phyloP scores from a whole-genome alignment of 1,139 yeast genomes.

The Saccharomyces hybrid region DNA sequence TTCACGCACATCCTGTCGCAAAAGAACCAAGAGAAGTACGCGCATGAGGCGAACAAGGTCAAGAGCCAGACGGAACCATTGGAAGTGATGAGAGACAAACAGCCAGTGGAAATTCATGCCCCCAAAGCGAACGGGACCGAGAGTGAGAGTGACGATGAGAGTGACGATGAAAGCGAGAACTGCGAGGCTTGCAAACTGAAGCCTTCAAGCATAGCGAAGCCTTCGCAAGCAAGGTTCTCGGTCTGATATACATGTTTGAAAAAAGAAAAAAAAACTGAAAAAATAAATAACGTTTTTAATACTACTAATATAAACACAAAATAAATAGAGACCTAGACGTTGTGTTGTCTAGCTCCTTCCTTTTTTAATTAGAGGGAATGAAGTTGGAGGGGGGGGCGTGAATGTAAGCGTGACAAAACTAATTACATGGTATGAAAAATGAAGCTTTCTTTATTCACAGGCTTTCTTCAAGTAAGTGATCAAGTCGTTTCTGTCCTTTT shows the following conservation, averaged over 20 bases:
- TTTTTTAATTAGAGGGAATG: not conserved
- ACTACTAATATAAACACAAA: not conserved
- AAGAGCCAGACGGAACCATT: constrained; percentile 2
- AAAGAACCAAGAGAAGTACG: constrained; percentile 35
- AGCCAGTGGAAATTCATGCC: not conserved
- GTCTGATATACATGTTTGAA: not conserved
- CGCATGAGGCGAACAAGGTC: constrained; percentile 2
- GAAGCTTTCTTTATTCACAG: constrained; percentile 44
- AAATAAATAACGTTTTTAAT: not conserved
- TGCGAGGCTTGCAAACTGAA: not conserved
- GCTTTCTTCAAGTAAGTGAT: constrained; percentile 82
- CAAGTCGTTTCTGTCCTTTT: constrained; percentile 96
- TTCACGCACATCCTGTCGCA: constrained; percentile 47
- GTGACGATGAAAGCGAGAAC: constrained; percentile 5
- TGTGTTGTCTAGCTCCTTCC: not conserved
- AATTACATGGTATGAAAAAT: not conserved
- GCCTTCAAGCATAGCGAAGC: not conserved
- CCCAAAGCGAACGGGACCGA: not conserved
- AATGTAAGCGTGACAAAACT: not conserved
- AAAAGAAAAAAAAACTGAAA: not conserved
- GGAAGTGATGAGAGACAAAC: not conserved
- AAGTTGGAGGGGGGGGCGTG: not conserved
- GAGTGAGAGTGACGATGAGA: not conserved
- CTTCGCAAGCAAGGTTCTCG: not conserved
- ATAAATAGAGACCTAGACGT: not conserved